Conservation (phyloP, 164 flowering plant genomes). For the Aristolochia californica region DNA sequence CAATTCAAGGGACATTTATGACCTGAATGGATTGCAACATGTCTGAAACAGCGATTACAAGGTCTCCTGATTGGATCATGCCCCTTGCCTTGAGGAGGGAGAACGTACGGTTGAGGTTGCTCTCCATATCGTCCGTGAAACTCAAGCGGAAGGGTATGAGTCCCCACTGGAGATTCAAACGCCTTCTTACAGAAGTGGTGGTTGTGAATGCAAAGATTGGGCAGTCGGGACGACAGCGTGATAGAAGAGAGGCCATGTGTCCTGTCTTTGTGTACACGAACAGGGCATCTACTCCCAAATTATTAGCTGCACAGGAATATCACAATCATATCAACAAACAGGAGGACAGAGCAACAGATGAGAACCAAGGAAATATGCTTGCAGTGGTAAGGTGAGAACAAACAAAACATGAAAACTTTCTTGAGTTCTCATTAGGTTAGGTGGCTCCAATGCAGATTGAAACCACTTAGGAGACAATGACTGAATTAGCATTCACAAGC, state of each 20-base stretch:
- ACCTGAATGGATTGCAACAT: constrained; percentile 95
- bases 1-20: constrained; percentile 67
- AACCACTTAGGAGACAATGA: too few relatives aligned
- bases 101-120: constrained; percentile 83
- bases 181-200: constrained; percentile 67
- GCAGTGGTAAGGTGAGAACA: too few relatives aligned
- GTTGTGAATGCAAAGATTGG: constrained; percentile 91
- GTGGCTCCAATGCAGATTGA: too few relatives aligned
- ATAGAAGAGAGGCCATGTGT: constrained; percentile 93
- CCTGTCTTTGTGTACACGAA: constrained; percentile 84
- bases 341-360: background rate
- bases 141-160: constrained; percentile 79
- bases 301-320: constrained; percentile 55
- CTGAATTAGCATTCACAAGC: too few relatives aligned
- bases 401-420: too few relatives aligned
- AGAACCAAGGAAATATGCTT: too few relatives aligned
- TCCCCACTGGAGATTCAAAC: constrained; percentile 92
- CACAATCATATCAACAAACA: background rate
- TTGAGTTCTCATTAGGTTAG: too few relatives aligned
- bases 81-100: constrained; percentile 83
- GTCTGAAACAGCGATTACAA: constrained; percentile 89
- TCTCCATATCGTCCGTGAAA: constrained; percentile 93
- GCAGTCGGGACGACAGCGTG: constrained; percentile 98
- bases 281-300: constrained; percentile 79
- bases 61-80: constrained; percentile 86